Evolutionary conservation across 2,329 filamentous ascomycete species (phyloP).

Genomic region (Trichocomaceae sp.): DNA sequence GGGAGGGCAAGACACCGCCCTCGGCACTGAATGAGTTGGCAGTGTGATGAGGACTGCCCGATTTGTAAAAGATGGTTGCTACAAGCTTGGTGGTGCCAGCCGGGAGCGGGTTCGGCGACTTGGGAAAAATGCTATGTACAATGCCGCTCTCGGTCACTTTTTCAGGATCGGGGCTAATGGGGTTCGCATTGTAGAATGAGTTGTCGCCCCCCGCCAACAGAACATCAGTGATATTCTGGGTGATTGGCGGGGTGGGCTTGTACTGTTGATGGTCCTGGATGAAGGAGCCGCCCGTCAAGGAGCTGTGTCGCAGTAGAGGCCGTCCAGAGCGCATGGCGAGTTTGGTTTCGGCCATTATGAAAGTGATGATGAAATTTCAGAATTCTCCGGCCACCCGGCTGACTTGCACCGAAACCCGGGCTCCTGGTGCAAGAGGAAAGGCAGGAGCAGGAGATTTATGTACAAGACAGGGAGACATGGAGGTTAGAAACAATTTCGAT

Average conservation of each 20-base stretch:
- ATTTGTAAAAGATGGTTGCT: constrained; percentile 46
- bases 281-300: constrained; percentile 38
- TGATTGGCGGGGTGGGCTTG: constrained; percentile 31
- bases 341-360: constrained; percentile 25
- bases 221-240: constrained; percentile 32
- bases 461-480: neutral
- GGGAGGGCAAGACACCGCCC: constrained; percentile 35
- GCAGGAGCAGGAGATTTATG: neutral
- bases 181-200: constrained; percentile 28
- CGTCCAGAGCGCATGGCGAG: constrained; percentile 28
- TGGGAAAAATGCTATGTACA: constrained; percentile 42
- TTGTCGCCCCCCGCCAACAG: constrained; percentile 26
- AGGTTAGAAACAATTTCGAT: neutral
- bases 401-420: neutral
- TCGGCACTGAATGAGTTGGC: constrained; percentile 37
- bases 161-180: constrained; percentile 34
- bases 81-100: constrained; percentile 39
- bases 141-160: constrained; percentile 41
- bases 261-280: constrained; percentile 46
- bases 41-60: constrained; percentile 36
- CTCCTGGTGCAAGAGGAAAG: neutral
- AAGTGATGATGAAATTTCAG: neutral
- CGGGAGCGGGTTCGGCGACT: constrained; percentile 33
- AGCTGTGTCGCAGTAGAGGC: constrained; percentile 38
- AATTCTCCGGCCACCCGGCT: neutral